Evolutionary conservation across 1,139 yeast genomes (phyloP), one percentile per base, ranked within the genome.

Genomic region (Pneumocystis wakefieldiae): DNA sequence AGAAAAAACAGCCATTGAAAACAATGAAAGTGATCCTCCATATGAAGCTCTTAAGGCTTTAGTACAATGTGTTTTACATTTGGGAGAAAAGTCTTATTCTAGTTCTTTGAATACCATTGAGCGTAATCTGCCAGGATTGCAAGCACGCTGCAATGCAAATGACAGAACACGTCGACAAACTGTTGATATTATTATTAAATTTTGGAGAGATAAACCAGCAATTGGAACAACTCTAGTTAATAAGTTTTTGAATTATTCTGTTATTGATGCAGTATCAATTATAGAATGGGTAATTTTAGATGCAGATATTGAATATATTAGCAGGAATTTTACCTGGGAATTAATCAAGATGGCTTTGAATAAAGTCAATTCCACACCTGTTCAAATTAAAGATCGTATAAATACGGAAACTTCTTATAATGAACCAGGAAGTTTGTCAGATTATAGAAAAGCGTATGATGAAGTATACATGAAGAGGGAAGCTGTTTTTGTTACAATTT

Each of bases 21-120:
- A 24, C 15, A 64, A 57, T 7, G 62, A 28, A 7, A 59, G 58
- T 7, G 62, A 60, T 62, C 39, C 62, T 17, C 65, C 64, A 24
- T 24, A 70, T 14, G 66, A 64, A 19, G 74, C 74, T 5, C 64
- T 65, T 58, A 82, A 86, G 48, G 75, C 87, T 36, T 74, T 90
- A 32, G 79, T 86, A 68, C 91, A 88, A 70, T 79, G 87, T 0
- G 79, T 89, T 64, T 87, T 94, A 61, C 85, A 84, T 70, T 84
- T 90, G 66, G 97, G 97, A 35, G 86, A 89, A 60, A 81, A 97
- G 71, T 90, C 97, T 0, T 80, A 91, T 60, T 87, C 95, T 32
- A 95, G 95, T 64, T 90, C 90, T 57, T 85, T 84, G 63, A 83
- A 83, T 68, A 84, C 87, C 72, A 78, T 89, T 66, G 78, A 80